Evolutionary conservation across 495 filamentous ascomycete genomes (phyloP).

Genomic region (Sordaria brevicollis): DNA sequence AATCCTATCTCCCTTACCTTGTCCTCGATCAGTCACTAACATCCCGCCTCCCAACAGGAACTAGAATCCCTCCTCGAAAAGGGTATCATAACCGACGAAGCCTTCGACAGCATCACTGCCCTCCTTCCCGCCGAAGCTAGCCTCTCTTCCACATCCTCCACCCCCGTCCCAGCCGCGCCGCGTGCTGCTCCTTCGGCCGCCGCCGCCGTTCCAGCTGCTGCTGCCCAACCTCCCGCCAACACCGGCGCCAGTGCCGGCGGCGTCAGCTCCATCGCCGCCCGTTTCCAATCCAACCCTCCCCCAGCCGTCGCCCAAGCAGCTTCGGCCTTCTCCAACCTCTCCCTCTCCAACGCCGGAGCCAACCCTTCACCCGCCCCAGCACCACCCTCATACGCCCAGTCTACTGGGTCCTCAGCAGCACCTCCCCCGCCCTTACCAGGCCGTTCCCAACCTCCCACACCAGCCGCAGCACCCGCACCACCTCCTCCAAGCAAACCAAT

Average conservation of each 20-base stretch:
- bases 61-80: constrained; percentile 82
- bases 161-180: constrained; percentile 13
- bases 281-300: constrained; percentile 15
- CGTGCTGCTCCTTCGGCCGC: constrained; percentile 19
- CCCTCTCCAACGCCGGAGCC: constrained; percentile 33
- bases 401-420: constrained; percentile 32
- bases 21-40: background rate
- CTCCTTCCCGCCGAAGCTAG: constrained; percentile 62
- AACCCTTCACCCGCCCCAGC: constrained; percentile 10
- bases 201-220: constrained; percentile 24
- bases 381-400: constrained; percentile 40
- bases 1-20: background rate
- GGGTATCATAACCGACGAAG: constrained; percentile 57
- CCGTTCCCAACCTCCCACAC: constrained; percentile 34
- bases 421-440: constrained; percentile 43
- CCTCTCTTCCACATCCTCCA: constrained; percentile 34
- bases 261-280: constrained; percentile 20
- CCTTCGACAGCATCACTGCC: constrained; percentile 58
- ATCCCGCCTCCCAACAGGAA: constrained; percentile 46
- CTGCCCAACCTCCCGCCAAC: constrained; percentile 50
- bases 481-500: constrained; percentile 43
- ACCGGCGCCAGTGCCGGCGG: constrained; percentile 49
- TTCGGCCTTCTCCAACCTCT: constrained; percentile 30
- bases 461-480: constrained; percentile 23
- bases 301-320: constrained; percentile 19